These are phyloP conservation scores for Tricholoma terreum DNA, from an alignment of 768 basidiomycete species.

Conservation along the genomic window DNA sequence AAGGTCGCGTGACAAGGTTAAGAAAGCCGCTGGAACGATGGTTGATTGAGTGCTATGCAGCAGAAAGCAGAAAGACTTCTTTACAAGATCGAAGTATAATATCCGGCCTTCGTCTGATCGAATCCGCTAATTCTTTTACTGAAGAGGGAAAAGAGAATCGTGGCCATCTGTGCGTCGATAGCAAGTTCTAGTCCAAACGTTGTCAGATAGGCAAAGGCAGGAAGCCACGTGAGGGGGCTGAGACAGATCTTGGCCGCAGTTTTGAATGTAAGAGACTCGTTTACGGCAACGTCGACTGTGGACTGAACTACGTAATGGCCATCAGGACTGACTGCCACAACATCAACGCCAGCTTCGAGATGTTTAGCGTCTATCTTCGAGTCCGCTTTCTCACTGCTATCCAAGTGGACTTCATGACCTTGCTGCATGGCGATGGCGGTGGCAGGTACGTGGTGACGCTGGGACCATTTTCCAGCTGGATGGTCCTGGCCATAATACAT, in stretches of 20 bases:
- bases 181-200: slow-evolving; percentile 60
- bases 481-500: slow-evolving; percentile 51
- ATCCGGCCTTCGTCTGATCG: slow-evolving; percentile 50
- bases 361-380: neutral
- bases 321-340: no score
- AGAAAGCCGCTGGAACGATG: slow-evolving; percentile 41
- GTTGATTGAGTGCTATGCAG: neutral
- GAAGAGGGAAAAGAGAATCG: slow-evolving; percentile 39
- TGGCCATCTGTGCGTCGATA: slow-evolving; percentile 52
- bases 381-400: neutral
- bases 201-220: slow-evolving; percentile 48
- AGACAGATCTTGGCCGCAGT: slow-evolving; percentile 30
- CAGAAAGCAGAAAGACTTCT: neutral
- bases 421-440: slow-evolving; percentile 17
- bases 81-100: slow-evolving; percentile 35
- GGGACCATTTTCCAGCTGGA: slow-evolving; percentile 51
- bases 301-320: slow-evolving; percentile 16
- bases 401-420: slow-evolving; percentile 3
- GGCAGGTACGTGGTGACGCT: slow-evolving; percentile 39
- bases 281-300: slow-evolving; percentile 42
- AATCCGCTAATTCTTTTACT: slow-evolving; percentile 33
- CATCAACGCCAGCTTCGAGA: neutral
- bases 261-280: slow-evolving; percentile 38
- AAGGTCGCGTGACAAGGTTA: slow-evolving; percentile 48
- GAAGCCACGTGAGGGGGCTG: slow-evolving; percentile 53